Percentiles rank a stretch among this genome's conserved stretches.
Evolutionary conservation across 2,329 filamentous ascomycete genomes (phyloP).

Genomic region (Gremmenia infestans): DNA sequence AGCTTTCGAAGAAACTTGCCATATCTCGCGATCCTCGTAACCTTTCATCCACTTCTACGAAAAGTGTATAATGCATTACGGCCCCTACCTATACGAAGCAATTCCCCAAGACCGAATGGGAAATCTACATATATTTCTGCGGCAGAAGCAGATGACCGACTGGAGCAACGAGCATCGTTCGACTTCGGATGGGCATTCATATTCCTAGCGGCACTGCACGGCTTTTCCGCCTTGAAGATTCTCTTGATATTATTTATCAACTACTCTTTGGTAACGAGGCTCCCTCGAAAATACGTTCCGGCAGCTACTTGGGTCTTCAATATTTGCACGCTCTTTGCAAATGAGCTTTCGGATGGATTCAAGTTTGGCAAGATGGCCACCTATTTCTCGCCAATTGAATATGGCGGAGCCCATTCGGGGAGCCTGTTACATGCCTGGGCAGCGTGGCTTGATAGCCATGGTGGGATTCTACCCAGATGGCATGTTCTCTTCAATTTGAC

Average conservation of each 20-base stretch:
- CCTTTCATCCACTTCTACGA: slow-evolving; percentile 75
- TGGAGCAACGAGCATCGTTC: slow-evolving; percentile 70
- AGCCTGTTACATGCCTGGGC: slow-evolving; percentile 45
- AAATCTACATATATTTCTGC: slow-evolving; percentile 38
- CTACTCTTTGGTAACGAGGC: slow-evolving; percentile 67
- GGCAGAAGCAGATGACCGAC: slow-evolving; percentile 46
- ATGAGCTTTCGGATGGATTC: slow-evolving; percentile 80
- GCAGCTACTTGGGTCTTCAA: slow-evolving; percentile 86
- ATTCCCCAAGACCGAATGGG: slow-evolving; percentile 25
- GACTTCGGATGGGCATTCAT: slow-evolving; percentile 77
- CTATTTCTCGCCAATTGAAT: slow-evolving; percentile 37
- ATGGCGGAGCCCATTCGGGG: slow-evolving; percentile 1
- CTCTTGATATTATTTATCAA: slow-evolving; percentile 75
- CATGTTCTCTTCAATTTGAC: slow-evolving; percentile 98
- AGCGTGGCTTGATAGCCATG: slow-evolving; percentile 68
- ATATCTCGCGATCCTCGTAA: slow-evolving; percentile 67
- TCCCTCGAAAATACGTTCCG: slow-evolving; percentile 69
- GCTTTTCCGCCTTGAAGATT: slow-evolving; percentile 79
- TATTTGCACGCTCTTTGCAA: slow-evolving; percentile 77
- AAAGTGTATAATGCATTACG: slow-evolving; percentile 56
- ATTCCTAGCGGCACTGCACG: slow-evolving; percentile 76
- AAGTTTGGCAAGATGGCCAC: slow-evolving; percentile 59
- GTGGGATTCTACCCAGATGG: slow-evolving; percentile 86
- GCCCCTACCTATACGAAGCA: slow-evolving; percentile 18
- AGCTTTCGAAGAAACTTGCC: slow-evolving; percentile 83